A percentile compares a stretch with the other conserved stretches of the same genome.
Evolutionary conservation across 805 yeast genomes (phyloP).

Genomic region (Lachancea fermentati): DNA sequence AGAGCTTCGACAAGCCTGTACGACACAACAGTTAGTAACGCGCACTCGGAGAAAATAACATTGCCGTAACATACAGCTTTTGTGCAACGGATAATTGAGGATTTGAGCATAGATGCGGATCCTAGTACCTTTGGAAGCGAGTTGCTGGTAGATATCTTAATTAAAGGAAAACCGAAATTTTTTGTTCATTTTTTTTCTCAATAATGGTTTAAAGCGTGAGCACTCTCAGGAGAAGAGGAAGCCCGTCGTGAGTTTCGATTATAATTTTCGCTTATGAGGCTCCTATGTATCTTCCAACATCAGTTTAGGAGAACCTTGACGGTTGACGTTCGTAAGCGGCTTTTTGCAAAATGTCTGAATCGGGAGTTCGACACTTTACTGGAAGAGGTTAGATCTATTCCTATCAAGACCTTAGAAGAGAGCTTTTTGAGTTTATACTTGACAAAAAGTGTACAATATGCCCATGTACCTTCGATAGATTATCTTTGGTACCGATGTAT

Average conservation of each 20-base stretch:
- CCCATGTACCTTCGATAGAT: slow-evolving; percentile 23
- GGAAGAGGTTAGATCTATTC: slow-evolving; percentile 10
- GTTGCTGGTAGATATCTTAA: too few species aligned
- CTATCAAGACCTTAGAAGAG: slow-evolving; percentile 21
- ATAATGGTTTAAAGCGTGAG: too few species aligned
- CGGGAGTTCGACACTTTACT: slow-evolving; percentile 21
- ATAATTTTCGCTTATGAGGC: neutral
- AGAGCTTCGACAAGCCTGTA: neutral
- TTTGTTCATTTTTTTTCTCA: neutral
- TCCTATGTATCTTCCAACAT: neutral
- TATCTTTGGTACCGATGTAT: slow-evolving; percentile 29
- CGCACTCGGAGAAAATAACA: neutral
- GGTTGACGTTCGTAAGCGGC: slow-evolving; percentile 10
- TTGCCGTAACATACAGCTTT: slow-evolving; percentile 26
- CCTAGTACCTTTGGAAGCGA: neutral
- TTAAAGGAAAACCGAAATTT: neutral
- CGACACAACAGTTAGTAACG: neutral
- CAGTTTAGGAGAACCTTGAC: slow-evolving; percentile 10
- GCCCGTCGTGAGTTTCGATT: too few species aligned
- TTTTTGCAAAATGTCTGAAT: slow-evolving; percentile 23
- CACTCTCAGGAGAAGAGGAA: too few species aligned
- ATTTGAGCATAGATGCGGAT: slow-evolving; percentile 18
- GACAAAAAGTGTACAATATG: slow-evolving; percentile 23
- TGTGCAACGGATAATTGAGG: slow-evolving; percentile 24
- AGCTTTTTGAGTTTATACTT: slow-evolving; percentile 20